These are phyloP conservation scores for Carex kokanica DNA, from an alignment of 176 grass and related monocot species.

Conservation along the genomic window DNA sequence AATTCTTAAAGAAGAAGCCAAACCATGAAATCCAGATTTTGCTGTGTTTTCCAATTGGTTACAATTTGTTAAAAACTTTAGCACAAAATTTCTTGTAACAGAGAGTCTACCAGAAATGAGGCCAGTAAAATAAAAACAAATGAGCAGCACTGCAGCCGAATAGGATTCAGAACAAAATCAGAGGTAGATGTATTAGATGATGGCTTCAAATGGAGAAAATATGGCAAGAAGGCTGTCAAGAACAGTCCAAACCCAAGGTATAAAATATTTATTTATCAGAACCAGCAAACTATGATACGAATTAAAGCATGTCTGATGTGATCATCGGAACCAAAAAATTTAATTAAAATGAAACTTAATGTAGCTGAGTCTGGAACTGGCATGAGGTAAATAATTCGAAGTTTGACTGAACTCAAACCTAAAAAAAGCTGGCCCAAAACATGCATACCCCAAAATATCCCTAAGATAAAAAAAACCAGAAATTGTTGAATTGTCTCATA, in stretches of 20 bases:
- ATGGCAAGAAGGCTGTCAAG: constrained; percentile 95
- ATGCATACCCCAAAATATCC: not conserved
- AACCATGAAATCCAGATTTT: not conserved
- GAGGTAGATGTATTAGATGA: constrained; percentile 82
- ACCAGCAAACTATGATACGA: not conserved
- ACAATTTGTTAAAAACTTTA: not conserved
- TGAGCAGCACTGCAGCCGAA: constrained; percentile 19
- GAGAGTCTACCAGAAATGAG: not conserved
- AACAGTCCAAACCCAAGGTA: constrained; percentile 91
- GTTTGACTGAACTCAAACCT: not conserved
- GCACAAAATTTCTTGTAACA: not conserved
- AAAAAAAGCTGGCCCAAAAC: not conserved
- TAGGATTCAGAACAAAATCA: constrained; percentile 86
- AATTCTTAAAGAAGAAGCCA: not conserved
- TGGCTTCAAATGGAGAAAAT: constrained; percentile 98
- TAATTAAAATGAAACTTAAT: not conserved
- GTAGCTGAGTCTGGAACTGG: not conserved
- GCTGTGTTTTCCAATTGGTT: not conserved
- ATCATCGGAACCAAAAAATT: not conserved
- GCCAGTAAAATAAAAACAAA: not conserved
- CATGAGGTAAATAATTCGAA: not conserved
- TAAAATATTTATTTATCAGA: not conserved
- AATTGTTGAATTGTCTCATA: not conserved
- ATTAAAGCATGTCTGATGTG: not conserved
- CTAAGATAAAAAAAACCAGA: not conserved